phyloP scores from a whole-genome alignment of 2,329 filamentous ascomycete genomes.

The Penicillium sp. region DNA sequence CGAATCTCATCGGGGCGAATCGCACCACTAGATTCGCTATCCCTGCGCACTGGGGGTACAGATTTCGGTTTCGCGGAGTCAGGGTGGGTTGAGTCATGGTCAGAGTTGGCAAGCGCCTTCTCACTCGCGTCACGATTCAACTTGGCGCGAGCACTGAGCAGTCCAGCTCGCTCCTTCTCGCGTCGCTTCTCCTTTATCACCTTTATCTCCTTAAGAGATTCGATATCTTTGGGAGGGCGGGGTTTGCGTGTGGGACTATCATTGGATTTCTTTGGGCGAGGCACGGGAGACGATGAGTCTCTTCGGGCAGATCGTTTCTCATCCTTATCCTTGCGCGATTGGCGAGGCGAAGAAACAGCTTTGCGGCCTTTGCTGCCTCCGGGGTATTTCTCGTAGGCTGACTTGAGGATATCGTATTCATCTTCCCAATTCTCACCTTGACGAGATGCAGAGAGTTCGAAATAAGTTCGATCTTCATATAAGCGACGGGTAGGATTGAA shows the following conservation, averaged over 20 bases:
- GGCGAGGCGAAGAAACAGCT: constrained; percentile 38
- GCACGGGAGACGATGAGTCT: constrained; percentile 42
- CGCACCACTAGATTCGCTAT: constrained; percentile 31
- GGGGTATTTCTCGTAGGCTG: constrained; percentile 49
- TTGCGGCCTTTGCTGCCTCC: constrained; percentile 35
- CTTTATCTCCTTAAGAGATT: constrained; percentile 28
- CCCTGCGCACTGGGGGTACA: constrained; percentile 24
- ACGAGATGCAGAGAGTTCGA: constrained; percentile 79
- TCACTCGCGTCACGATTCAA: constrained; percentile 25
- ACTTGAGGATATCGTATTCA: constrained; percentile 78
- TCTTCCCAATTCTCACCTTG: constrained; percentile 87
- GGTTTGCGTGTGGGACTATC: constrained; percentile 34
- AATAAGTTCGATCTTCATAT: constrained; percentile 77
- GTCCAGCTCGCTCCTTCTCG: neutral
- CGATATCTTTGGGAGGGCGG: constrained; percentile 23
- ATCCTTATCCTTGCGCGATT: constrained; percentile 41
- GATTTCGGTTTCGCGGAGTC: constrained; percentile 32
- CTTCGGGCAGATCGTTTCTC: constrained; percentile 33
- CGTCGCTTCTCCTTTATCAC: constrained; percentile 25
- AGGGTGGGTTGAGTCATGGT: constrained; percentile 32
- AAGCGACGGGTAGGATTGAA: constrained; percentile 80
- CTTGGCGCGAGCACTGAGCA: constrained; percentile 21
- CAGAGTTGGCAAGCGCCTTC: constrained; percentile 27
- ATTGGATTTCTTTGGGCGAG: constrained; percentile 32
- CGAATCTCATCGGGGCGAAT: constrained; percentile 36